Percentiles rank a stretch among this genome's conserved stretches.
Evolutionary conservation across 352 stramenopile genomes (phyloP).

Genomic region (Phytophthora sp.): DNA sequence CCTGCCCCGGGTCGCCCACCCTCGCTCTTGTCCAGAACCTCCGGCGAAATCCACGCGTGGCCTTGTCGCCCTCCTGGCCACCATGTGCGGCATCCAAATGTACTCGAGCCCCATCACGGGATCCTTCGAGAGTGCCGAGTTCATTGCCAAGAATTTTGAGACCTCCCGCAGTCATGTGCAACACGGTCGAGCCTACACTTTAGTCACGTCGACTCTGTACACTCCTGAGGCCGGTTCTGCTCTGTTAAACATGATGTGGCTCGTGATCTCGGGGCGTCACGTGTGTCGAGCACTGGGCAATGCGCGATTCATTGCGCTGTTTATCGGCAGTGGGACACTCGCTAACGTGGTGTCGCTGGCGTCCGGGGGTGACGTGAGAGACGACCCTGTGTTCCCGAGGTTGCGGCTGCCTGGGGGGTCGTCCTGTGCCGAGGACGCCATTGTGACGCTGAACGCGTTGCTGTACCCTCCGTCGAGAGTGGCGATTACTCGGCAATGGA

Average conservation of each 20-base stretch:
- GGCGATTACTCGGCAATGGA: slow-evolving; percentile 23
- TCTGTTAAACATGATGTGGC: slow-evolving; percentile 19
- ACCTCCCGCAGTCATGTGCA: slow-evolving; percentile 11
- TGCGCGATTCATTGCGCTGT: slow-evolving; percentile 21
- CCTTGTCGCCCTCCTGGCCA: slow-evolving; percentile 10
- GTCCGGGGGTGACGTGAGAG: neutral
- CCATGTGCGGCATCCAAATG: slow-evolving; percentile 15
- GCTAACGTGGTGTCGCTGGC: slow-evolving; percentile 19
- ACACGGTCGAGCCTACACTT: slow-evolving; percentile 15
- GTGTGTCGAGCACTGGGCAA: slow-evolving; percentile 27
- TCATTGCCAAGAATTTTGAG: slow-evolving; percentile 25
- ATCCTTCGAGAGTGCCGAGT: slow-evolving; percentile 7
- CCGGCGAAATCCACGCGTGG: slow-evolving; percentile 6
- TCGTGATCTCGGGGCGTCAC: slow-evolving; percentile 20
- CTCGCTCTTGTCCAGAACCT: neutral
- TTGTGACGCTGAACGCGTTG: slow-evolving; percentile 36
- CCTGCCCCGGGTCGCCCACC: neutral
- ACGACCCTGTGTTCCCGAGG: slow-evolving; percentile 14
- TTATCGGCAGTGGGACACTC: slow-evolving; percentile 18
- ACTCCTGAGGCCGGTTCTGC: slow-evolving; percentile 1
- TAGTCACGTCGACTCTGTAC: slow-evolving; percentile 30
- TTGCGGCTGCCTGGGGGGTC: slow-evolving; percentile 10
- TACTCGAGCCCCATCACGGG: slow-evolving; percentile 13
- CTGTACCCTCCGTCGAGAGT: slow-evolving; percentile 33
- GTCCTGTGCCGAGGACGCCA: slow-evolving; percentile 22